Evolutionary conservation across 2,329 filamentous ascomycete genomes (phyloP).

Genomic region (Chrysoporthe puriensis): DNA sequence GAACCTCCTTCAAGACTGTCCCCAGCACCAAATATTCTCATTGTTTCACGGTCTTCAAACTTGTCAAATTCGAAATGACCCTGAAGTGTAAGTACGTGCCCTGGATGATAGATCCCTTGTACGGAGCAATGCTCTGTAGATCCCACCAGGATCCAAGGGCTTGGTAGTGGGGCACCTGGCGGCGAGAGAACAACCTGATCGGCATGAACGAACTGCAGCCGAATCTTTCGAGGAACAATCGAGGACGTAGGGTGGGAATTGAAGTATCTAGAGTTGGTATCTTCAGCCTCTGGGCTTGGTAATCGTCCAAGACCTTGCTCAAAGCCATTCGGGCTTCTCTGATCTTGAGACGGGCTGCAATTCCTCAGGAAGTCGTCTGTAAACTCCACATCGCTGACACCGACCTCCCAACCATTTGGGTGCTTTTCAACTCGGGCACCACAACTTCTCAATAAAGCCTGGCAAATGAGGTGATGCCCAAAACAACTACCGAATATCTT

Average conservation of each 20-base stretch:
- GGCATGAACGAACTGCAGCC: conserved; percentile 22
- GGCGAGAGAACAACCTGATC: conserved; percentile 18
- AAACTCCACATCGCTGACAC: conserved; percentile 16
- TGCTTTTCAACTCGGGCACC: conserved; percentile 12
- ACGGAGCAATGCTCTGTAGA: conserved; percentile 22
- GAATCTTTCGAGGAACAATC: not conserved
- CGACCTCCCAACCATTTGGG: conserved; percentile 21
- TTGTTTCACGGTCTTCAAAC: conserved; percentile 19
- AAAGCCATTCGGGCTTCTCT: too few relatives aligned
- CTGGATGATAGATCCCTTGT: conserved; percentile 19
- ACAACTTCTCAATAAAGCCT: conserved; percentile 12
- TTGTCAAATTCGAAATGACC: conserved; percentile 26
- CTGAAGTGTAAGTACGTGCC: conserved; percentile 22
- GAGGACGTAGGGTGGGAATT: not conserved
- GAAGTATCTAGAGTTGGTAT: not conserved
- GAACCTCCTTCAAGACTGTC: not conserved
- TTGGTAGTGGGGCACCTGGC: not conserved
- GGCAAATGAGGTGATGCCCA: conserved; percentile 20
- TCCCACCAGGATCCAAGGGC: conserved; percentile 21
- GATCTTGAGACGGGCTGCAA: not conserved
- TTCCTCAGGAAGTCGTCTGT: conserved; percentile 14
- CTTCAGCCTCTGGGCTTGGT: conserved; percentile 20
- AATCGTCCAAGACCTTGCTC: not conserved
- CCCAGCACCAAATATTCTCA: conserved; percentile 24
- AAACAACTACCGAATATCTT: conserved; percentile 23